A percentile compares a stretch with the other conserved stretches of the same genome.
Conservation (phyloP, 2,329 filamentous ascomycete genomes). For the Hyphodiscus sp. region DNA sequence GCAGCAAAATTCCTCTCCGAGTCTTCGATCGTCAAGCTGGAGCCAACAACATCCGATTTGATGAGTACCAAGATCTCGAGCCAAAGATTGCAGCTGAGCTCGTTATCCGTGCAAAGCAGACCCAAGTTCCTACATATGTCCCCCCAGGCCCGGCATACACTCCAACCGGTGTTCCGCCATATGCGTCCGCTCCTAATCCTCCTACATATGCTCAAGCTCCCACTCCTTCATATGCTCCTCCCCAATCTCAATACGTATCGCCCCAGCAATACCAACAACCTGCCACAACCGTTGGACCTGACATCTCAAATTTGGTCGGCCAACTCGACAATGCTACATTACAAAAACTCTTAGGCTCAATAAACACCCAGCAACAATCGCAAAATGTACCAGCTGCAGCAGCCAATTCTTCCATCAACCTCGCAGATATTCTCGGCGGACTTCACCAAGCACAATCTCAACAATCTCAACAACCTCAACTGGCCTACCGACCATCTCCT, state of each 20-base stretch:
- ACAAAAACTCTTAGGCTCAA: constrained; percentile 61
- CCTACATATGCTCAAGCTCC: constrained; percentile 18
- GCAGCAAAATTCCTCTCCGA: constrained; percentile 71
- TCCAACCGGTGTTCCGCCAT: neutral
- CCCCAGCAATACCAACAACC: constrained; percentile 32
- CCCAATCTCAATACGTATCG: constrained; percentile 30
- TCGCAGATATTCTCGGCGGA: constrained; percentile 28
- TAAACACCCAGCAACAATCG: constrained; percentile 32
- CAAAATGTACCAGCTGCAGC: constrained; percentile 20
- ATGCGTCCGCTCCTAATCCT: neutral
- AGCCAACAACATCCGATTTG: constrained; percentile 70
- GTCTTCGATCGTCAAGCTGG: constrained; percentile 77
- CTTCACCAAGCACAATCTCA: constrained; percentile 20
- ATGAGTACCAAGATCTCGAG: constrained; percentile 81
- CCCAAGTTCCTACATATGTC: constrained; percentile 22
- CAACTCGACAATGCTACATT: constrained; percentile 62
- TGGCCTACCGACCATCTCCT: constrained; percentile 11
- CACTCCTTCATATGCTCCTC: constrained; percentile 26
- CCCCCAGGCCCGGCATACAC: neutral
- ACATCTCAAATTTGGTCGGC: constrained; percentile 59
- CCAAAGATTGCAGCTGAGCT: constrained; percentile 74
- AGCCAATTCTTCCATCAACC: constrained; percentile 32
- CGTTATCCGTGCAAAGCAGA: constrained; percentile 63
- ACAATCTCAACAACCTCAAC: constrained; percentile 30
- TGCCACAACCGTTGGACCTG: constrained; percentile 37